Base-by-base conservation (phyloP, 306 rosid species). In the Corylus avellana region DNA sequence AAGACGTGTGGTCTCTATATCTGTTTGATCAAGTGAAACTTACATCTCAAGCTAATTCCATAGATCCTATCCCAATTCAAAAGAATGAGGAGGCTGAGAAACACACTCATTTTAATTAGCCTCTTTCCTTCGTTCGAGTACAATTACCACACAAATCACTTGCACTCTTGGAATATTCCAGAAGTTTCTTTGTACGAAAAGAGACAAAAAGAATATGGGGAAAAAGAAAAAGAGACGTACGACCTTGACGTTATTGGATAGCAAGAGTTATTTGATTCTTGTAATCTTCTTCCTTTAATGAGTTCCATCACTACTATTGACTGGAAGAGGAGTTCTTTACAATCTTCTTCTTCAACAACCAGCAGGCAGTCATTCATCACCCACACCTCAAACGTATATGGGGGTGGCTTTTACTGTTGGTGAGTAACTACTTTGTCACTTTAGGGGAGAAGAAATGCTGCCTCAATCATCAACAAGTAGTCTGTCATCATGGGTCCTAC, bases 111-210 rank as follows among this genome's bases (percentile, higher is more conserved):
- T 86, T 78, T 72, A 57, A 22, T 22, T 22, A 2, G 73, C 80
- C 74, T 78, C 35, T 70, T n/a, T 57, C 35, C 37, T 13, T 81
- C 70, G 32, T 55, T 54, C 39, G 72, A 85, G 82, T 78, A 67
- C 81, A 70, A 27, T 66, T 44, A 49, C 70, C 63, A 74, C 75
- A 74, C 9, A 74, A 64, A 62, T 20, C 37, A 73, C 70, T 53
- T n/a, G 70, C 79, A 54, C 73, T 75, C 67, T 70, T 73, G 68
- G 75, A 82, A 91, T 78, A 87, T 89, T 85, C 89, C 87, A 25
- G 5, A 83, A 61, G 86, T 85, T 84, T 83, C 82, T 74, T 80
- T 81, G 47, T 62, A 49, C 62, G 67, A 75, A 77, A 81, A 79
- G 83, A 83, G 80, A 85, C 73, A 75, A 81, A 80, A 81, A 63